Evolutionary conservation across 192 early-diverging fungal species (phyloP).

Genomic region (Umbelopsis isabellina): DNA sequence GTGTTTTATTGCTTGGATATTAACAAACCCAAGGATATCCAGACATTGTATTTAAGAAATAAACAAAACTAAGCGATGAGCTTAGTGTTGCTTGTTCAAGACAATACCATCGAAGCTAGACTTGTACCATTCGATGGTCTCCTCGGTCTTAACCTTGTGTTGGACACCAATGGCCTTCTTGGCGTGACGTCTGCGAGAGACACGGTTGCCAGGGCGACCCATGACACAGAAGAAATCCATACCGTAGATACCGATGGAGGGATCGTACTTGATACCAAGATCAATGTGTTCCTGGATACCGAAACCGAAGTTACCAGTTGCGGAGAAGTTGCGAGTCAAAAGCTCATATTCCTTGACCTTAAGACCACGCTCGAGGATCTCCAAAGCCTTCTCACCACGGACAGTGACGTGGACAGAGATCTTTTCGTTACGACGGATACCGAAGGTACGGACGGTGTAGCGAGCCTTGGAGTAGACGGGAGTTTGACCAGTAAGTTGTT

Average conservation of each 20-base stretch:
- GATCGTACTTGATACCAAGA: slow-evolving; percentile 99
- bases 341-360: slow-evolving; percentile 99
- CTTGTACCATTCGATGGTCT: slow-evolving; percentile 99
- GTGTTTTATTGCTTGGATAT: slow-evolving; percentile 21
- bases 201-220: slow-evolving; percentile 96
- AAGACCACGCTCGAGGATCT: slow-evolving; percentile 99
- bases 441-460: slow-evolving; percentile 99
- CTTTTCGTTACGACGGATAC: slow-evolving; percentile 99
- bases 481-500: slow-evolving; percentile 98
- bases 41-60: slow-evolving; percentile 26
- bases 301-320: slow-evolving; percentile 99
- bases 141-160: slow-evolving; percentile 92
- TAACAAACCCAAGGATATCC: slow-evolving; percentile 29
- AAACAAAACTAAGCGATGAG: slow-evolving; percentile 6
- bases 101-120: slow-evolving; percentile 68
- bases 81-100: slow-evolving; percentile 24
- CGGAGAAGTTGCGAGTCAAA: slow-evolving; percentile 92
- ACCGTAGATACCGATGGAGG: slow-evolving; percentile 95
- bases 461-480: slow-evolving; percentile 99
- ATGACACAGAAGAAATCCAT: slow-evolving; percentile 81
- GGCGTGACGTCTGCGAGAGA: slow-evolving; percentile 90
- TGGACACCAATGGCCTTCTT: slow-evolving; percentile 80
- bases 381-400: slow-evolving; percentile 80
- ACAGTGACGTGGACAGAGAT: slow-evolving; percentile 99
- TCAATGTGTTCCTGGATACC: slow-evolving; percentile 99